Conservation (phyloP, 768 basidiomycete species). For the Dendrothele bispora region DNA sequence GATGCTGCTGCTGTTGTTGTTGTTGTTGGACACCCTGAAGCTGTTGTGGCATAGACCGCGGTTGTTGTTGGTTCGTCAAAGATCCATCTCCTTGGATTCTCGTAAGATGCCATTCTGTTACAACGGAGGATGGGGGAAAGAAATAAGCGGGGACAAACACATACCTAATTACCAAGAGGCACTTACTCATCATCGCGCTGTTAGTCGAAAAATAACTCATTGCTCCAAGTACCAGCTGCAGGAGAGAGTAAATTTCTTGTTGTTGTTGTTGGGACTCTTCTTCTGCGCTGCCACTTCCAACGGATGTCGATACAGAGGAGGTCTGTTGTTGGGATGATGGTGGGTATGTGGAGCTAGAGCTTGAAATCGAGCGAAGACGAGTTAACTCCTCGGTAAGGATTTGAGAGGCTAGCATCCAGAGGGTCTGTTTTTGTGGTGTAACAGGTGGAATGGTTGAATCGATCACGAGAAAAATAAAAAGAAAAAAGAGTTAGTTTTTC, state of each 20-base stretch:
- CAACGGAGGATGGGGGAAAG: neutral
- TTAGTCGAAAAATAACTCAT: conserved; percentile 5
- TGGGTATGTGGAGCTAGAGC: neutral
- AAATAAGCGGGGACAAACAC: too few relatives aligned
- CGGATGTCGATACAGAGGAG: neutral
- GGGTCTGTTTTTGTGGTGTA: too few relatives aligned
- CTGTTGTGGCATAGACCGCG: too few relatives aligned
- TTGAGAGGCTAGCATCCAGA: conserved; percentile 6
- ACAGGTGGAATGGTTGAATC: neutral
- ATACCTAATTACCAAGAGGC: conserved; percentile 1
- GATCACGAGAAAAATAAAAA: neutral
- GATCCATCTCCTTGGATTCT: conserved; percentile 9
- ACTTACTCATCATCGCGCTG: conserved; percentile 9
- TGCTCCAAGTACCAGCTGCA: neutral
- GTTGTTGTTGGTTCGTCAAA: too few relatives aligned
- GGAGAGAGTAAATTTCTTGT: too few relatives aligned
- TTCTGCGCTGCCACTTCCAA: neutral
- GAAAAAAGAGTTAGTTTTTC: too few relatives aligned
- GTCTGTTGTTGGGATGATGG: neutral
- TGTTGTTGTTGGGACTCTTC: conserved; percentile 2
- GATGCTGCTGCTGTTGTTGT: too few relatives aligned
- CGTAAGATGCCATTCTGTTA: conserved; percentile 6
- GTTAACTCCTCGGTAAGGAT: neutral
- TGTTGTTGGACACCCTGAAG: too few relatives aligned
- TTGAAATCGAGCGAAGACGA: neutral